A percentile compares a stretch with the other conserved stretches of the same genome.
Conservation (phyloP, 768 basidiomycete species). For the Tephrocybe sp. region DNA sequence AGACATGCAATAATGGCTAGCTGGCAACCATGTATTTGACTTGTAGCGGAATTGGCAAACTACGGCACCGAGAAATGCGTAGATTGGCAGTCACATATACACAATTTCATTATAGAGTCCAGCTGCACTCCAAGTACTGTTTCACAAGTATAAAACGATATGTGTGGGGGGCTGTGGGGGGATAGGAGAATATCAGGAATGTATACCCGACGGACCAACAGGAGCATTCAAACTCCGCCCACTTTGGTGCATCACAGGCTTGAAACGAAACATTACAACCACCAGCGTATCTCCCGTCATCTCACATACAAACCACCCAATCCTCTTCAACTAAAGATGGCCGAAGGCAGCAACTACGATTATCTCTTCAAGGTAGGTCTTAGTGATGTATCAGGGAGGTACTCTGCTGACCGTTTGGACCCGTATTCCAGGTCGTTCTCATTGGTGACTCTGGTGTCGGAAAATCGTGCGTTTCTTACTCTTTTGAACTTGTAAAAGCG, state of each 20-base stretch:
- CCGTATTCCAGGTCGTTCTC: constrained; percentile 76
- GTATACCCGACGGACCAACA: constrained; percentile 5
- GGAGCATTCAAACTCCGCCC: constrained; percentile 27
- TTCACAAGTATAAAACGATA: constrained; percentile 4
- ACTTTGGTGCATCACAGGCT: constrained; percentile 9
- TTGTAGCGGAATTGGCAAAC: neutral
- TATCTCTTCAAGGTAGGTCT: constrained; percentile 93
- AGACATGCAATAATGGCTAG: neutral
- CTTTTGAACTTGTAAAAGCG: neutral
- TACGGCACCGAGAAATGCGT: neutral
- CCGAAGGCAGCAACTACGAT: constrained; percentile 96
- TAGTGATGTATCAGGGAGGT: neutral
- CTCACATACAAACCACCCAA: constrained; percentile 20
- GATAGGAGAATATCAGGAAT: neutral
- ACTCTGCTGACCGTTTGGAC: constrained; percentile 8
- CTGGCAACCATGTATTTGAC: neutral
- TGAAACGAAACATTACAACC: constrained; percentile 15
- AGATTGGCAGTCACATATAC: neutral
- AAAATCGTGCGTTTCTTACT: constrained; percentile 83
- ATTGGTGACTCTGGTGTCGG: constrained; percentile 99
- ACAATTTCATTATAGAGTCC: neutral
- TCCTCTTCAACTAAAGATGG: constrained; percentile 48
- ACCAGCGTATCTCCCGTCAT: constrained; percentile 18
- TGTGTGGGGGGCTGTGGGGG: constrained; percentile 1
- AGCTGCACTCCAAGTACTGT: neutral